Conservation (phyloP, 2,329 filamentous ascomycete genomes). For the Stachybotrys elegans region DNA sequence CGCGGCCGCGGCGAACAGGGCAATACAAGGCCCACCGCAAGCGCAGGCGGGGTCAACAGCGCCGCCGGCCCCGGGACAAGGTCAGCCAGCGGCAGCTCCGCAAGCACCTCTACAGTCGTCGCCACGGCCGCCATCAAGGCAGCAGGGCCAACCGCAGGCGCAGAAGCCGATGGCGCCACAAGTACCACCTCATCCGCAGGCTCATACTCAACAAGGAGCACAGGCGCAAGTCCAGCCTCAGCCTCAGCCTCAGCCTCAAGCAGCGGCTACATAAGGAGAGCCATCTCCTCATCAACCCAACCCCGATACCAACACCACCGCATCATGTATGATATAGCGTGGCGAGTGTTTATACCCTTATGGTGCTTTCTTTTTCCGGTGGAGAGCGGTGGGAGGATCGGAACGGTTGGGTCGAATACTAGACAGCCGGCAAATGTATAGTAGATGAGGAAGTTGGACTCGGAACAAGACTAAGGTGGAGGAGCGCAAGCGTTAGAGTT, state of each 20-base stretch:
- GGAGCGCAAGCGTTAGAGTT: too few species aligned
- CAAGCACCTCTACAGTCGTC: conserved; percentile 7
- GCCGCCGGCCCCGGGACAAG: too few species aligned
- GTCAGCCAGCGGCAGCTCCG: neutral
- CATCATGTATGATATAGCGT: conserved; percentile 4
- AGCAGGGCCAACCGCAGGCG: conserved; percentile 5
- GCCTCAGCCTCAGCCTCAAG: conserved; percentile 21
- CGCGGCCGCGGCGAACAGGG: conserved; percentile 2
- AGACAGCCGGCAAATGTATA: conserved; percentile 5
- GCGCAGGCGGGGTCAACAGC: too few species aligned
- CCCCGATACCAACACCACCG: too few species aligned
- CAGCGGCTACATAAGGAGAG: conserved; percentile 15
- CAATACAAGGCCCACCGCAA: neutral
- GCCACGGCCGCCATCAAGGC: conserved; percentile 12
- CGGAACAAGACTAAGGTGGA: too few species aligned
- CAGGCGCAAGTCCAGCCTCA: conserved; percentile 18
- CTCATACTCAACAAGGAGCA: too few species aligned
- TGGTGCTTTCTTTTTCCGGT: conserved; percentile 8
- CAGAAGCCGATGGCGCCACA: conserved; percentile 2
- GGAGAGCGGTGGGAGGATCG: neutral
- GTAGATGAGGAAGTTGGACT: too few species aligned
- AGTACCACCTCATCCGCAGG: conserved; percentile 10
- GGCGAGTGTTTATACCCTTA: conserved; percentile 11
- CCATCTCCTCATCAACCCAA: neutral
- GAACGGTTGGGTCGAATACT: neutral